A percentile compares a stretch with the other conserved stretches of the same genome.
phyloP scores from a whole-genome alignment of 2,329 filamentous ascomycete species.

The Arthrobotrys iridis region DNA sequence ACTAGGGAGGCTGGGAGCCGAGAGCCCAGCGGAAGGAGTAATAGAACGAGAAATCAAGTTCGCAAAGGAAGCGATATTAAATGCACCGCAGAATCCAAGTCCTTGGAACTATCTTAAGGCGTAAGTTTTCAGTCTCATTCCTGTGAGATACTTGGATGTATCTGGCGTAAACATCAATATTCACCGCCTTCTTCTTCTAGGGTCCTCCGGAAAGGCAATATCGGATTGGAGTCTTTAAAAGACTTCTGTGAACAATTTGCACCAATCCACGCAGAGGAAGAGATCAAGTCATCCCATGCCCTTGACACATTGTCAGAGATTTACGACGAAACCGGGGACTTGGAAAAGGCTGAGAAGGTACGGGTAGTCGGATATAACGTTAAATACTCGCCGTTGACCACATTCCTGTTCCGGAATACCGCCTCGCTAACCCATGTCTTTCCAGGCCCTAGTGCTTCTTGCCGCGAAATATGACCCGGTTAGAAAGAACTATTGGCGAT shows the following conservation, averaged over 20 bases:
- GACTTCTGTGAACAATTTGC: conserved; percentile 56
- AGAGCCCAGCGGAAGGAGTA: conserved; percentile 69
- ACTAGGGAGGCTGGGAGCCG: conserved; percentile 64
- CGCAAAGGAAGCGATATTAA: conserved; percentile 75
- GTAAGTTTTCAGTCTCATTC: conserved; percentile 42
- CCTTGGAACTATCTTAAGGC: conserved; percentile 90
- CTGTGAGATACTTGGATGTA: not conserved
- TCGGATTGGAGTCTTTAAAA: conserved; percentile 45
- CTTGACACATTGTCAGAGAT: conserved; percentile 78
- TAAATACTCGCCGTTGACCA: conserved; percentile 68
- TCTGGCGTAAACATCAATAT: conserved; percentile 64
- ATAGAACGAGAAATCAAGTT: conserved; percentile 80
- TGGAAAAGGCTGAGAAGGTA: conserved; percentile 41
- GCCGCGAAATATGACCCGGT: conserved; percentile 90
- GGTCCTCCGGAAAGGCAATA: conserved; percentile 31
- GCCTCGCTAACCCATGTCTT: conserved; percentile 11
- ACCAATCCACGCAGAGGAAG: conserved; percentile 55
- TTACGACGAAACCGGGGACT: conserved; percentile 64
- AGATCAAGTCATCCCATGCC: conserved; percentile 67
- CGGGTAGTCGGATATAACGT: conserved; percentile 65
- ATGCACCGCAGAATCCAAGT: conserved; percentile 92
- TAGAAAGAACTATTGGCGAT: conserved; percentile 91
- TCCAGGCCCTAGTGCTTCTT: conserved; percentile 73
- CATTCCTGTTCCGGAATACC: conserved; percentile 60
- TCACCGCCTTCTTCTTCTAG: conserved; percentile 65